A percentile compares a stretch with the other conserved stretches of the same genome.
These are phyloP conservation scores for Scytalidium lignicola DNA, from an alignment of 2,329 filamentous ascomycete species.

Conservation along the genomic window DNA sequence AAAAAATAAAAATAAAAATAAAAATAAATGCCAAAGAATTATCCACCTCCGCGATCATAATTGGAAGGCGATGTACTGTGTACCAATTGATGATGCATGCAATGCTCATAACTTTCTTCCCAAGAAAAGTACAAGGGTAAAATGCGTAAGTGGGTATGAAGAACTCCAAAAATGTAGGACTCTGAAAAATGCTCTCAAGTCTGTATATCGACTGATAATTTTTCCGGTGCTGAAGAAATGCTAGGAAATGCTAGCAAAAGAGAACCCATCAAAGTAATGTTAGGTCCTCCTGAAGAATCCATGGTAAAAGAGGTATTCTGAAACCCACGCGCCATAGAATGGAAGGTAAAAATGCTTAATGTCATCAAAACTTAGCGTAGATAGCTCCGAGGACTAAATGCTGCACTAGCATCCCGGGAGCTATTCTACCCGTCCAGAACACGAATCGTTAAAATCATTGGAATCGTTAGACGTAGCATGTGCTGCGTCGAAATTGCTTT, in stretches of 20 bases:
- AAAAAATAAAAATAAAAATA: too few relatives aligned
- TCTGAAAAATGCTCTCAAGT: neutral
- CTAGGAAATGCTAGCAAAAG: neutral
- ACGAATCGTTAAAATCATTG: constrained; percentile 17
- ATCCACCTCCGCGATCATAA: neutral
- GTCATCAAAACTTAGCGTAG: neutral
- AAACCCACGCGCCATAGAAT: neutral
- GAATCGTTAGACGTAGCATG: constrained; percentile 15
- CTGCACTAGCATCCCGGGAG: constrained; percentile 28
- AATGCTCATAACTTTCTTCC: neutral
- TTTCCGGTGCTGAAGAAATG: neutral
- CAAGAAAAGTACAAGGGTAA: neutral
- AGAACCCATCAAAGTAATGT: neutral
- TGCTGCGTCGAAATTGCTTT: constrained; percentile 1
- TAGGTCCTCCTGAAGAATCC: neutral
- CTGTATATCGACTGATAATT: neutral
- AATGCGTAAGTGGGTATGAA: neutral
- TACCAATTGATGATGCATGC: neutral
- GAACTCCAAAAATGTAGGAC: neutral
- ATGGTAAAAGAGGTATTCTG: neutral
- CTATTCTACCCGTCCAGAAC: constrained; percentile 7
- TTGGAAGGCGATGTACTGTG: neutral
- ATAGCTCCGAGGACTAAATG: constrained; percentile 20
- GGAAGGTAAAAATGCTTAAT: neutral
- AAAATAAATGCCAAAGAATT: neutral